Evolutionary conservation across 306 rosid genomes (phyloP), one percentile per base, ranked within the genome.

Genomic region (Cicer arietinum): DNA sequence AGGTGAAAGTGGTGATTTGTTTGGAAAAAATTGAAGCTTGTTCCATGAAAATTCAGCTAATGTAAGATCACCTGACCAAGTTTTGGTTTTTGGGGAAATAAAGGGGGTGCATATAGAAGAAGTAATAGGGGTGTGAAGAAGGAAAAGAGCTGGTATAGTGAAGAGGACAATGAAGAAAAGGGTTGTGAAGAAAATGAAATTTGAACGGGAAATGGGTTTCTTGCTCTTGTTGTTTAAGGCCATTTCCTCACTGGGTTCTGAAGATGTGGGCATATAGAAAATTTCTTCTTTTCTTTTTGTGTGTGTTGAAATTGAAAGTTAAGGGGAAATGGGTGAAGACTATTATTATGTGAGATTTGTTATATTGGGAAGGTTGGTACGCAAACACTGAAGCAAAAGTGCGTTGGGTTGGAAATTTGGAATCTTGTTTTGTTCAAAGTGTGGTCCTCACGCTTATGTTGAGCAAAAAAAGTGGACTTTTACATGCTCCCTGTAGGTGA

Each of bases 121-220:
- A 59, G 89, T 62, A 75, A 89, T 85, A 25, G 92, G 77, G 20
- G 90, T 43, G 67, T 79, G 95, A 66, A 89, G 90, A 79, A 91
- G 92, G 51, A 86, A 85, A 43, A 89, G 44, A 41, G 18, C 69
- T 3, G 81, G 75, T 57, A 89, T 84, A 4, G 95, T 89, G 83
- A 88, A 91, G 77, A 91, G 89, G 42, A 88, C 89, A 13, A 88
- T 64, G 84, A 89, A 91, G 85, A 86, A 88, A 42, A 91, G 95
- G 40, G 85, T 88, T 71, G 89, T 89, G 78, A 91, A 89, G 16
- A 89, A 90, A 30, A 77, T 82, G 63, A 80, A 81, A 17, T 89
- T 80, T 73, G 84, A 86, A 37, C 85, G 46, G 63, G 88, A 74
- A 52, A 6, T 69, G 8, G 42, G 12, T 71, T 87, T 89, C 76